Evolutionary conservation across 1,139 yeast species (phyloP).

Genomic region (Geotrichum histeridarum): DNA sequence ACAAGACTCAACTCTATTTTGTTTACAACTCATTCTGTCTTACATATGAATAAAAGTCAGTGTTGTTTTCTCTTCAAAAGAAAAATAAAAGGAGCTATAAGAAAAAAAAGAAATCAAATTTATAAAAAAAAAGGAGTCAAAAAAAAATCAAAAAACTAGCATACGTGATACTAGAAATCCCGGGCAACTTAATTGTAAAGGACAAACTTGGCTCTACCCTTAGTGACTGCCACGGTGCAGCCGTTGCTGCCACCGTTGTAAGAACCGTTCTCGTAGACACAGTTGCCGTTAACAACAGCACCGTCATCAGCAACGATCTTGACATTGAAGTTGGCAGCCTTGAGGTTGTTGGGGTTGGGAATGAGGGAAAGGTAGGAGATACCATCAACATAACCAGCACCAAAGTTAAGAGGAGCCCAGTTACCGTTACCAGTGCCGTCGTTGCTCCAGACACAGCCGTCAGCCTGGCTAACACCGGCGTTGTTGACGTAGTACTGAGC

Average conservation of each 20-base stretch:
- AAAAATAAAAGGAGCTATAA: not conserved
- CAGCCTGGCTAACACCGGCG: constrained; percentile 84
- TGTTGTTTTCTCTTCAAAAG: not conserved
- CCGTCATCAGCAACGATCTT: constrained; percentile 73
- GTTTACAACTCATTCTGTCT: no score
- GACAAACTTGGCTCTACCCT: constrained; percentile 73
- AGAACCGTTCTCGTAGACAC: constrained; percentile 73
- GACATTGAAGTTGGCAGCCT: constrained; percentile 73
- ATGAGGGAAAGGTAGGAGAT: constrained; percentile 81
- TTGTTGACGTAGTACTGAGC: constrained; percentile 96
- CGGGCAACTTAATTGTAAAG: constrained; percentile 42
- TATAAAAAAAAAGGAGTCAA: not conserved
- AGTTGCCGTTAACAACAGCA: constrained; percentile 63
- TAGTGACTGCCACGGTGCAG: constrained; percentile 86
- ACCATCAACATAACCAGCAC: constrained; percentile 82
- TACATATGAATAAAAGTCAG: no score
- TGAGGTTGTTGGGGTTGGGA: constrained; percentile 87
- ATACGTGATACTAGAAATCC: not conserved
- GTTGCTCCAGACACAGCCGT: constrained; percentile 92
- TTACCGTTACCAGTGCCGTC: constrained; percentile 80
- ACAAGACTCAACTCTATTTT: no score
- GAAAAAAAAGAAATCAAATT: not conserved
- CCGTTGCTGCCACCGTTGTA: constrained; percentile 76
- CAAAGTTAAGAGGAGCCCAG: constrained; percentile 97
- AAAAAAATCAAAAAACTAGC: not conserved